Percentiles rank a stretch among this genome's conserved stretches.
Conservation (phyloP, 176 grass and related monocot species). For the Aegilops umbellulata region DNA sequence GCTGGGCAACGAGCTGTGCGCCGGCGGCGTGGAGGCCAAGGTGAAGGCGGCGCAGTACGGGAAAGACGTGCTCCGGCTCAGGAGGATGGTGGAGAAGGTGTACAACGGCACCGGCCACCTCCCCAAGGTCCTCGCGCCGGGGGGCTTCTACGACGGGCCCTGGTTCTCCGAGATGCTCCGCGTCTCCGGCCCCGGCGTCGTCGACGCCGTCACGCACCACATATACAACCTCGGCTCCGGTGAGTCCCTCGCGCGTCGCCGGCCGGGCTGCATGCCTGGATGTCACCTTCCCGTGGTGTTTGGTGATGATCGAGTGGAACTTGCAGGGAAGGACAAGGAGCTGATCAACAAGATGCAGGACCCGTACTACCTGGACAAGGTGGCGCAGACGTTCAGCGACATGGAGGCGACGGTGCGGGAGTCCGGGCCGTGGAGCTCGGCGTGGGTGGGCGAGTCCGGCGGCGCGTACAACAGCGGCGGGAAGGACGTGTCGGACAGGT, state of each 20-base stretch:
- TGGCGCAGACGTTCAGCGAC: conserved; percentile 30
- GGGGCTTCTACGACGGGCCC: conserved; percentile 47
- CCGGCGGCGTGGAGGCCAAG: conserved; percentile 41
- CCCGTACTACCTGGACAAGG: conserved; percentile 39
- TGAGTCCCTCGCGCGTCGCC: not conserved
- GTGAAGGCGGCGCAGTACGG: conserved; percentile 43
- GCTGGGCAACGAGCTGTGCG: conserved; percentile 63
- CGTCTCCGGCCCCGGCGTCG: conserved; percentile 41
- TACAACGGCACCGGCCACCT: conserved; percentile 25
- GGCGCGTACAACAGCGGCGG: conserved; percentile 66
- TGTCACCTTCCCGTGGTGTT: no score
- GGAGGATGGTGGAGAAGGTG: conserved; percentile 21
- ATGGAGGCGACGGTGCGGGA: conserved; percentile 28
- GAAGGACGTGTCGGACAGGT: conserved; percentile 47
- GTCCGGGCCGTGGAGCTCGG: conserved; percentile 52
- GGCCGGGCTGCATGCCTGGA: no score
- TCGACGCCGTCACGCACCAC: conserved; percentile 56
- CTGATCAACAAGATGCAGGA: conserved; percentile 42
- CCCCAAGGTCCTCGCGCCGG: conserved; percentile 50
- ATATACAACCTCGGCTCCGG: conserved; percentile 73
- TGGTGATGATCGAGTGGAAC: not conserved
- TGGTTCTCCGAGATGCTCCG: conserved; percentile 66
- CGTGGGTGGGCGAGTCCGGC: conserved; percentile 62
- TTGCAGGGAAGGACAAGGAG: conserved; percentile 42
- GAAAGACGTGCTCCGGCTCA: conserved; percentile 40